Percentiles rank a stretch among this genome's conserved stretches.
These are phyloP conservation scores for Casaregolazyma lundiana DNA, from an alignment of 1,139 yeast genomes.

Conservation along the genomic window DNA sequence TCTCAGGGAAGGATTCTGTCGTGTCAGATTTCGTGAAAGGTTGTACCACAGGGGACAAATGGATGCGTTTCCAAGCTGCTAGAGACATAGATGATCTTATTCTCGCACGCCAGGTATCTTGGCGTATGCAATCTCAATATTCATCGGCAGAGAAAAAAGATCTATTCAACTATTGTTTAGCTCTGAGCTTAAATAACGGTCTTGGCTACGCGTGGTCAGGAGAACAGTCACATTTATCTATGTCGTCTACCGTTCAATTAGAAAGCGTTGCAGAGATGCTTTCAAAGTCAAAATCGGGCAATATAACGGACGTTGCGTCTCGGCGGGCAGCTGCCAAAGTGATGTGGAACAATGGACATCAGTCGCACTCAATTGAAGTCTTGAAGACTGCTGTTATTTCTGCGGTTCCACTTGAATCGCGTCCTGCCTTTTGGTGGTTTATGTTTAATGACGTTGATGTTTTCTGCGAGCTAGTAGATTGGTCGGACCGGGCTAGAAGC, in stretches of 20 bases:
- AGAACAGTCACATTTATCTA: slow-evolving; percentile 16
- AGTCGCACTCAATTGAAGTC: slow-evolving; percentile 20
- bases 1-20: background rate
- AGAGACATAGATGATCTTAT: slow-evolving; percentile 20
- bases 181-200: slow-evolving; percentile 7
- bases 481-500: slow-evolving; percentile 69
- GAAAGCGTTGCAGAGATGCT: slow-evolving; percentile 4
- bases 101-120: slow-evolving; percentile 21
- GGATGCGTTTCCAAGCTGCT: slow-evolving; percentile 13
- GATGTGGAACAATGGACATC: slow-evolving; percentile 24
- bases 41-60: background rate
- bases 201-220: slow-evolving; percentile 12
- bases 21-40: background rate
- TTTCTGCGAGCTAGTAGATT: slow-evolving; percentile 47
- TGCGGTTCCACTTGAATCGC: slow-evolving; percentile 2
- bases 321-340: slow-evolving; percentile 18
- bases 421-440: background rate
- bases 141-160: slow-evolving; percentile 1
- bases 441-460: slow-evolving; percentile 18
- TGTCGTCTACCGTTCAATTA: slow-evolving; percentile 15
- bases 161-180: slow-evolving; percentile 4
- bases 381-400: slow-evolving; percentile 13
- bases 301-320: slow-evolving; percentile 8
- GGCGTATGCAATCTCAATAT: slow-evolving; percentile 14
- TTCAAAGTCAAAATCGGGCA: background rate